A percentile compares a stretch with the other conserved stretches of the same genome.
phyloP scores from a whole-genome alignment of 2,329 filamentous ascomycete species.

The Westerdykella aurantiaca region DNA sequence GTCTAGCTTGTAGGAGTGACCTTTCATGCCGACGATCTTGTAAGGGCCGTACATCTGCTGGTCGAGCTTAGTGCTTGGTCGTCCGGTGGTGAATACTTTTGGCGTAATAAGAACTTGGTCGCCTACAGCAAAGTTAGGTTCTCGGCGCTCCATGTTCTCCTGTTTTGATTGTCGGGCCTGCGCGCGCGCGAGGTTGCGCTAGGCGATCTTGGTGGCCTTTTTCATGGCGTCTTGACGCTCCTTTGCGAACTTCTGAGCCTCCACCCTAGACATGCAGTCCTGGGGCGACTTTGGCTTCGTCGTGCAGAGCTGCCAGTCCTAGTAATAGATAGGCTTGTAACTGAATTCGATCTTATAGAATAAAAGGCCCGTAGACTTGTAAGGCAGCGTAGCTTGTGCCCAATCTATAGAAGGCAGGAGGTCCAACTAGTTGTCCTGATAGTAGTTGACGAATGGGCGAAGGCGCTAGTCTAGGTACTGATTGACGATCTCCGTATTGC shows the following conservation, averaged over 20 bases:
- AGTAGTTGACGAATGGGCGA: not conserved
- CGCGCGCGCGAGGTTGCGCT: too few relatives aligned
- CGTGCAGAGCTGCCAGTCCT: not conserved
- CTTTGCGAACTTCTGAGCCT: not conserved
- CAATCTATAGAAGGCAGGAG: not conserved
- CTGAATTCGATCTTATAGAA: not conserved
- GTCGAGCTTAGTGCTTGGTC: constrained; percentile 35
- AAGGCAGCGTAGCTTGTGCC: not conserved
- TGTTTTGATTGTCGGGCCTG: too few relatives aligned
- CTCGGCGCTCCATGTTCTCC: too few relatives aligned
- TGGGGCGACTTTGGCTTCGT: not conserved
- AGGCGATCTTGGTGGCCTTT: not conserved
- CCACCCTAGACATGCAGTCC: not conserved
- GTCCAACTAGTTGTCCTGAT: constrained; percentile 1
- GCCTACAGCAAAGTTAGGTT: not conserved
- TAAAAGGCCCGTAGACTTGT: not conserved
- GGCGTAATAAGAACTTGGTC: not conserved
- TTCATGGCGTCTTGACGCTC: not conserved
- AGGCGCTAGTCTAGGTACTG: constrained; percentile 3
- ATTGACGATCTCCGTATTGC: constrained; percentile 12
- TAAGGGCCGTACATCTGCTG: constrained; percentile 27
- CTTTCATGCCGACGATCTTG: too few relatives aligned
- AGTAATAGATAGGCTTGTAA: not conserved
- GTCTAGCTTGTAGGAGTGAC: too few relatives aligned
- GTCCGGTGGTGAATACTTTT: not conserved